Evolutionary conservation across 176 grass and related monocot species (phyloP).

Genomic region (Avena insularis): DNA sequence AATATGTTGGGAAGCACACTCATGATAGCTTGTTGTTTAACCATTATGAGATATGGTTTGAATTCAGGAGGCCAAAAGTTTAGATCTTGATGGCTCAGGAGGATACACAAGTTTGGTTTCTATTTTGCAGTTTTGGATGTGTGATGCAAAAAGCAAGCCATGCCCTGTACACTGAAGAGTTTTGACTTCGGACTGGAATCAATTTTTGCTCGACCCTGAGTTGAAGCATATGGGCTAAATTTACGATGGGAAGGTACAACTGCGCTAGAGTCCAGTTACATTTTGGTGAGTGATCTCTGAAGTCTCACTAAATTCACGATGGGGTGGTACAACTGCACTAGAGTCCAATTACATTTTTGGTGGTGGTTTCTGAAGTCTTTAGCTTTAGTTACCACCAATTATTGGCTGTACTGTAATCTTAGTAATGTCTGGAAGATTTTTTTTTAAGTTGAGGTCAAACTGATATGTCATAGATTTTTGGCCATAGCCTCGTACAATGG

Average conservation of each 20-base stretch:
- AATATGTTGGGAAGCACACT: conserved; percentile 74
- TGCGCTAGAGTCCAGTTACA: conserved; percentile 14
- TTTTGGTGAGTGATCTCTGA: conserved; percentile 35
- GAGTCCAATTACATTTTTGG: conserved; percentile 32
- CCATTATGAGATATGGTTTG: conserved; percentile 97
- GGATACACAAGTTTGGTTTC: conserved; percentile 35
- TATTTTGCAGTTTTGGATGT: conserved; percentile 35
- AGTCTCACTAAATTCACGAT: conserved; percentile 39
- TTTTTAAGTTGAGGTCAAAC: neutral
- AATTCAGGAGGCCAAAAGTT: conserved; percentile 70
- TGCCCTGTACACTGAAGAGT: neutral
- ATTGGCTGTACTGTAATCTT: conserved; percentile 34
- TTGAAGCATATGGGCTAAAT: conserved; percentile 23
- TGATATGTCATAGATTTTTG: neutral
- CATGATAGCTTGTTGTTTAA: conserved; percentile 98
- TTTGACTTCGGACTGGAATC: conserved; percentile 2
- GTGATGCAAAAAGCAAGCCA: conserved; percentile 31
- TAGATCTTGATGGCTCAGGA: conserved; percentile 41
- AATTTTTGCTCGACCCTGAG: neutral
- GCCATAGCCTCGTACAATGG: neutral
- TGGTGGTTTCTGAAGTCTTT: conserved; percentile 37
- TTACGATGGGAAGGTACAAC: conserved; percentile 34
- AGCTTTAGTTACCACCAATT: conserved; percentile 32
- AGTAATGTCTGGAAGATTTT: conserved; percentile 8
- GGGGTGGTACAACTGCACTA: neutral